Percentiles rank a stretch among this genome's conserved stretches.
These are phyloP conservation scores for Mycena sanguinolenta DNA, from an alignment of 768 basidiomycete genomes.

Conservation along the genomic window DNA sequence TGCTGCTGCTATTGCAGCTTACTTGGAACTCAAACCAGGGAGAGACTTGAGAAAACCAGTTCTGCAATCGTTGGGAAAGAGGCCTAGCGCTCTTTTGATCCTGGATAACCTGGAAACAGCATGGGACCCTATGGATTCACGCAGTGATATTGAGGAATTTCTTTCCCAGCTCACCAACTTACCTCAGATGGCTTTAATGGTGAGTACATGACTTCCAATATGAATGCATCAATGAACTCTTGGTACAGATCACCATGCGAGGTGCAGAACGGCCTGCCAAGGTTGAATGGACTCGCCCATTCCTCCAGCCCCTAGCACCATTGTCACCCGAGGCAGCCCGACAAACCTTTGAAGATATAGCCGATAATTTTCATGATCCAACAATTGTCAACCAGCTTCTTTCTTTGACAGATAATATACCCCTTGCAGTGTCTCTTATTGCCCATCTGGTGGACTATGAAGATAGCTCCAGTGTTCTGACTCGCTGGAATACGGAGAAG, in stretches of 20 bases:
- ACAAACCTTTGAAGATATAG: background rate
- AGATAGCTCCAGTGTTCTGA: background rate
- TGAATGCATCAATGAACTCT: background rate
- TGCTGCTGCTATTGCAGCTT: background rate
- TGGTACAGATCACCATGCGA: background rate
- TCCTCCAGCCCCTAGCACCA: background rate
- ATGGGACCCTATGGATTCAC: background rate
- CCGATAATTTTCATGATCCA: background rate
- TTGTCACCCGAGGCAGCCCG: background rate
- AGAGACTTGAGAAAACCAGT: background rate
- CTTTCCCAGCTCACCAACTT: background rate
- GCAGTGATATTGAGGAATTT: background rate
- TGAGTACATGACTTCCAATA: background rate
- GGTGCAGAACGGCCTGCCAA: constrained; percentile 1
- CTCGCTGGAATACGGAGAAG: background rate
- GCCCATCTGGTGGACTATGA: constrained; percentile 9
- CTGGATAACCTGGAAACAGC: constrained; percentile 5
- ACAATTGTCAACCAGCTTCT: background rate
- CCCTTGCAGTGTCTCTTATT: background rate
- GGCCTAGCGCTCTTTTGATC: background rate
- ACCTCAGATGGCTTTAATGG: background rate
- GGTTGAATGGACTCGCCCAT: constrained; percentile 1
- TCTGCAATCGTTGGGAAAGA: background rate
- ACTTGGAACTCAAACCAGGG: background rate
- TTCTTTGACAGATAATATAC: background rate